Base-by-base conservation (phyloP, 129 eudicot species). In the Artemisia annua region DNA sequence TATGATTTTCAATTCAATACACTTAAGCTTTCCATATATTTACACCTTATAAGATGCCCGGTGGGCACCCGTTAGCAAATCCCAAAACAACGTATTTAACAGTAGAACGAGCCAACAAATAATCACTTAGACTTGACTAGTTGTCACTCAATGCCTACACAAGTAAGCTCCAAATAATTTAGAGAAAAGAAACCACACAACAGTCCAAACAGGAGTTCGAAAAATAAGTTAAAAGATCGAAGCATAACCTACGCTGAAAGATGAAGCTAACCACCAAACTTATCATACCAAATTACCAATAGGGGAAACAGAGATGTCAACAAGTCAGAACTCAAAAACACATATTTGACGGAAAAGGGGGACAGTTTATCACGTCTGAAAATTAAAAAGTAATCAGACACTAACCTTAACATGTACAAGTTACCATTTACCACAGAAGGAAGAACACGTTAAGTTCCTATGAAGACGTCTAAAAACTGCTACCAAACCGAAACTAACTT, bases 41-140 rank as follows among this genome's bases (percentile, higher is more conserved):
- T 26, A 26, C 3, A 26, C 30, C 30, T 26, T 26, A 26, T 26
- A 26, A 26, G 30, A 26, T 26, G 30, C 30, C 30, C 3, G 3
- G 30, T 26, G 30, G 4, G 3, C 30, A 26, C 30, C 30, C 30
- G 4, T 26, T 26, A 26, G 30, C 30, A 26, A 26, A 26, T 26
- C 1, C 30, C 30, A 1, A 24, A 1, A 24, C n/a, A n/a, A 26
- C 26, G 26, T 18, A 75, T 32, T 7, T 30, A 30, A 35, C 32
- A 28, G 12, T 59, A 52, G 24, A 69, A 54, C 69, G 64, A 18
- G 26, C 15, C 53, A 63, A 18, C 62, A 16, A 24, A 44, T 13
- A 67, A 54, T 62, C 57, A 65, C 48, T 63, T 63, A 62, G 17
- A 73, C 32, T 9, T 15, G 52, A 58, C 46, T 57, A 28, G 59